Evolutionary conservation across 2,329 filamentous ascomycete species (phyloP).

Genomic region (Ascochyta viciae-villosae): DNA sequence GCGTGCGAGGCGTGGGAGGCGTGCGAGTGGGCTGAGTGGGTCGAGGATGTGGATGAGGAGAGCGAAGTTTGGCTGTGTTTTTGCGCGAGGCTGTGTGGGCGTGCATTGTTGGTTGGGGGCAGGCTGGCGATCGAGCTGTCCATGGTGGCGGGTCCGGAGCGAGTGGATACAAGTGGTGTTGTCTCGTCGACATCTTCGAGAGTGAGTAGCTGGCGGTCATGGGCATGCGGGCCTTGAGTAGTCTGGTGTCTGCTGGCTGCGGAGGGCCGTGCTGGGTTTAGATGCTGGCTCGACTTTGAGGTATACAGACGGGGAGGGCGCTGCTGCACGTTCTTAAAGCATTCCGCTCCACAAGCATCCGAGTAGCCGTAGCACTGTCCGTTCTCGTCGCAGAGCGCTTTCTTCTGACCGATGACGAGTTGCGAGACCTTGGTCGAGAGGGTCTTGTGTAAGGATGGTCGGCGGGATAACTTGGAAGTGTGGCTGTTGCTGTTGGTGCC

Average conservation of each 20-base stretch:
- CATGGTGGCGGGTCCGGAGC: conserved; percentile 34
- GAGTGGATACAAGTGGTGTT: conserved; percentile 28
- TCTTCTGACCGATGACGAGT: conserved; percentile 56
- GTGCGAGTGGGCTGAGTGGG: conserved; percentile 22
- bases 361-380: conserved; percentile 69
- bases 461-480: conserved; percentile 15
- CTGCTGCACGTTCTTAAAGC: conserved; percentile 60
- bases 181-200: conserved; percentile 41
- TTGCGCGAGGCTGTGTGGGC: not conserved
- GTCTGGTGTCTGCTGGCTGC: conserved; percentile 35
- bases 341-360: conserved; percentile 67
- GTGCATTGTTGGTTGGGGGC: conserved; percentile 20
- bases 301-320: conserved; percentile 38
- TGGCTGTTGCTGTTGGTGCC: conserved; percentile 25
- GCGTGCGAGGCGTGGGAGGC: conserved; percentile 17
- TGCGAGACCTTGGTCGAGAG: conserved; percentile 56
- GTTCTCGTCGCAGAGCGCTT: conserved; percentile 61
- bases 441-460: conserved; percentile 52
- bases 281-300: conserved; percentile 28
- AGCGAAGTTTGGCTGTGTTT: conserved; percentile 15
- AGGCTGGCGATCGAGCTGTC: conserved; percentile 30
- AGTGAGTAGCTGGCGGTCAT: conserved; percentile 37
- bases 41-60: conserved; percentile 15
- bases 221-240: conserved; percentile 22
- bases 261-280: conserved; percentile 22